phyloP scores from a whole-genome alignment of 75 land plant genomes.

The Cupressus sempervirens region DNA sequence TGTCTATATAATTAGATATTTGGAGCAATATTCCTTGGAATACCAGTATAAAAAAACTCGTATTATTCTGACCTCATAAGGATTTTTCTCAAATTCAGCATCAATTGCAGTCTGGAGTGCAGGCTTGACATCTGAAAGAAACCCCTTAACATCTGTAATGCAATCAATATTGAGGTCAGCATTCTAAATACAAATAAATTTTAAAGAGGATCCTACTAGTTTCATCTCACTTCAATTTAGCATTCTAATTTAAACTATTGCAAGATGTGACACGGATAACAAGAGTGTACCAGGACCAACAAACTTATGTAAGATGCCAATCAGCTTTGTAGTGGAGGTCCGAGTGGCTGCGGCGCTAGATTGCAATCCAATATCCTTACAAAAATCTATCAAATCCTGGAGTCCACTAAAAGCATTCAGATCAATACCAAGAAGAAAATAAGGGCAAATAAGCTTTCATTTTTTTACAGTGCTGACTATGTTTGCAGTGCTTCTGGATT shows the following conservation, averaged over 20 bases:
- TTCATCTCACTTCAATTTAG: neutral
- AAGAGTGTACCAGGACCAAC: conserved; percentile 38
- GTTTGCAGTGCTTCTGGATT: no score
- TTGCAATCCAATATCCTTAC: conserved; percentile 44
- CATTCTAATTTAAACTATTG: neutral
- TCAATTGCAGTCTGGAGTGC: conserved; percentile 42
- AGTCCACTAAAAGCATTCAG: neutral
- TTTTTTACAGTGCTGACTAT: neutral
- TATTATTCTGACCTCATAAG: conserved; percentile 33
- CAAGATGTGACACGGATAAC: neutral
- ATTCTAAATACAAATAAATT: neutral
- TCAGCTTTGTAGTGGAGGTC: conserved; percentile 38
- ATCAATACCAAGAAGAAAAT: neutral
- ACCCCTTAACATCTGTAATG: conserved; percentile 32
- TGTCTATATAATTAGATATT: neutral
- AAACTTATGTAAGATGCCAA: conserved; percentile 46
- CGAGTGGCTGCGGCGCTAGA: conserved; percentile 48
- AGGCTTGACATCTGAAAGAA: conserved; percentile 42
- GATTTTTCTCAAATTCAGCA: conserved; percentile 49
- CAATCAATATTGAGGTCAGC: neutral
- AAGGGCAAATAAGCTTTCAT: neutral
- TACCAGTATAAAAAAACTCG: neutral
- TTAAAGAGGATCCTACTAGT: neutral
- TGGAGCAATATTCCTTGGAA: neutral
- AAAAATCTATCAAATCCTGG: conserved; percentile 47